Conservation (phyloP, 805 yeast genomes). For the Yamadazyma akitaensis region DNA sequence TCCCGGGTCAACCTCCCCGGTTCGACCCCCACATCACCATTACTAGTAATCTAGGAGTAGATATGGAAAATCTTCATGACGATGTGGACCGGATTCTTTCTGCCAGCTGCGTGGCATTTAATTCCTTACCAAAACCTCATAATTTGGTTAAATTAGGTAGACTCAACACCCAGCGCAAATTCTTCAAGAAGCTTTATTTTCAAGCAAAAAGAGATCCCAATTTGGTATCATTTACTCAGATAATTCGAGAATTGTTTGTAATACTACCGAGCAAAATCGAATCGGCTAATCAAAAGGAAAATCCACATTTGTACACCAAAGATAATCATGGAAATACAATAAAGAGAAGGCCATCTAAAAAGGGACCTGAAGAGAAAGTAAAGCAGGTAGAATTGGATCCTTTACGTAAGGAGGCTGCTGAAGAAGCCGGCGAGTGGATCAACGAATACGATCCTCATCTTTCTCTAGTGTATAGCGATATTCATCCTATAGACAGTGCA, state of each 20-base stretch:
- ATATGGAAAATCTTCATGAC: constrained; percentile 39
- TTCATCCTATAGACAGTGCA: constrained; percentile 66
- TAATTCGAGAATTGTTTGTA: constrained; percentile 57
- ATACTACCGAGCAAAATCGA: constrained; percentile 41
- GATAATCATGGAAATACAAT: constrained; percentile 25
- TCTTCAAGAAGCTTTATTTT: constrained; percentile 53
- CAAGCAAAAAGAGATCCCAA: constrained; percentile 44
- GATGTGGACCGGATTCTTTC: constrained; percentile 60
- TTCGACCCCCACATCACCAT: constrained; percentile 79
- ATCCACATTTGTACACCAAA: constrained; percentile 38
- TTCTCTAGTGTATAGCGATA: constrained; percentile 63
- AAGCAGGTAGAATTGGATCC: constrained; percentile 27
- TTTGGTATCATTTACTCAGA: constrained; percentile 49
- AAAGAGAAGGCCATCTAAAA: constrained; percentile 24
- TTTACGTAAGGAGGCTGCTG: constrained; percentile 44
- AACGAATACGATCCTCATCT: constrained; percentile 68
- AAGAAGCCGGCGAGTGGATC: constrained; percentile 53
- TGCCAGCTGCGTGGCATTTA: constrained; percentile 54
- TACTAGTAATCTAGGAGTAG: constrained; percentile 55
- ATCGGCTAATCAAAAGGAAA: constrained; percentile 29
- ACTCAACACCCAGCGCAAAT: constrained; percentile 47
- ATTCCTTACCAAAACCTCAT: constrained; percentile 40
- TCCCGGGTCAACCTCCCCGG: constrained; percentile 60
- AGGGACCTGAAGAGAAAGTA: constrained; percentile 9
- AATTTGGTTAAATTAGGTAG: constrained; percentile 39